Evolutionary conservation across 768 basidiomycete genomes (phyloP).

Genomic region (Agrocybe praecox): DNA sequence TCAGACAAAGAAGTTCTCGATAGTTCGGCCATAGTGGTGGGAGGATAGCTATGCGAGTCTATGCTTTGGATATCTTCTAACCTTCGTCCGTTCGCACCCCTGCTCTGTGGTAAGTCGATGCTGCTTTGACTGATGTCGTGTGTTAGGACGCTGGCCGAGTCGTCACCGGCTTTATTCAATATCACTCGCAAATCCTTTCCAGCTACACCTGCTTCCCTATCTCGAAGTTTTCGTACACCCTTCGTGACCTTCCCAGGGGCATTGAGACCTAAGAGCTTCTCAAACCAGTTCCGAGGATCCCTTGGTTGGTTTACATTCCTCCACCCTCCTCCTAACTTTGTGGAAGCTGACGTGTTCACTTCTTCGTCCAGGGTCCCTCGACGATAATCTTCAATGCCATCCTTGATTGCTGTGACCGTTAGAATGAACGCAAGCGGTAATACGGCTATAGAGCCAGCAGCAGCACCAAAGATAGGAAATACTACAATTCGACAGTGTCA

Average conservation of each 20-base stretch:
- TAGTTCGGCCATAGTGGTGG: conserved; percentile 34
- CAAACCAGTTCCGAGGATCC: conserved; percentile 76
- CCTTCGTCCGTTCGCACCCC: conserved; percentile 49
- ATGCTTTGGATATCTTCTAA: conserved; percentile 73
- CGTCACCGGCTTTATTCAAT: conserved; percentile 54
- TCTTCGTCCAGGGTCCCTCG: conserved; percentile 85
- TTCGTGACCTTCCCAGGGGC: conserved; percentile 76
- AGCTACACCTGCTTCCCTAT: conserved; percentile 68
- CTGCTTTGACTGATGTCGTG: conserved; percentile 45
- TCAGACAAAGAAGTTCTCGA: conserved; percentile 41
- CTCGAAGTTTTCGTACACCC: conserved; percentile 84
- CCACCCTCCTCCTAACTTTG: conserved; percentile 83
- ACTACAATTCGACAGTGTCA: conserved; percentile 41
- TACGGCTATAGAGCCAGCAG: conserved; percentile 78
- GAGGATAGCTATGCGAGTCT: conserved; percentile 68
- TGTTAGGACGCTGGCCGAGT: conserved; percentile 36
- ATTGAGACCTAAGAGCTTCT: conserved; percentile 72
- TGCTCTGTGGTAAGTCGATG: conserved; percentile 33
- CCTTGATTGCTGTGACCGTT: conserved; percentile 89
- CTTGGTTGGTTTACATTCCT: conserved; percentile 85
- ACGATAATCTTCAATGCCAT: conserved; percentile 96
- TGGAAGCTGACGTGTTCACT: conserved; percentile 93
- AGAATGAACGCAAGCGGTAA: conserved; percentile 89
- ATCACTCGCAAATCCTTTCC: conserved; percentile 65
- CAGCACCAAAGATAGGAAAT: conserved; percentile 90